Conservation (phyloP, 1,284 basidiomycete genomes). For the Porphyrellus sp. region DNA sequence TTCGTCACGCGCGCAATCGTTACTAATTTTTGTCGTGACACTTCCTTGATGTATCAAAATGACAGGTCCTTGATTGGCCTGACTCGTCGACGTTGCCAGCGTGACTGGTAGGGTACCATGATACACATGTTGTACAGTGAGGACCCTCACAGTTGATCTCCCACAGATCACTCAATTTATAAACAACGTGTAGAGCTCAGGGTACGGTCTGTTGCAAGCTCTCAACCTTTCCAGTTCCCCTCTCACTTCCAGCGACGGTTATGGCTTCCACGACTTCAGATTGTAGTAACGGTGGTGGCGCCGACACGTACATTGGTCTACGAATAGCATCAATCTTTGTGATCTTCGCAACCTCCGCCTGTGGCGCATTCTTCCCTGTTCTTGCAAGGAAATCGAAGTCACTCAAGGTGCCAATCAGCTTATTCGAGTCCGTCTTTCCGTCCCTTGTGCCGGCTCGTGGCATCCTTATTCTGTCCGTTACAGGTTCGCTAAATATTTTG, state of each 20-base stretch:
- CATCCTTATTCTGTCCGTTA: conserved; percentile 11
- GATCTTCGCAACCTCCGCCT: conserved; percentile 67
- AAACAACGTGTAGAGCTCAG: background rate
- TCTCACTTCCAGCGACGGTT: background rate
- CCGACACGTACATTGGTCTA: conserved; percentile 42
- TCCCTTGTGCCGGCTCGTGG: background rate
- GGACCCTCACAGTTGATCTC: conserved; percentile 30
- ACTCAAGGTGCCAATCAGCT: conserved; percentile 57
- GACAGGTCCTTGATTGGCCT: background rate
- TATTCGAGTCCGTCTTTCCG: conserved; percentile 67
- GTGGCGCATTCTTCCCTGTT: conserved; percentile 82
- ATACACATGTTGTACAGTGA: conserved; percentile 5
- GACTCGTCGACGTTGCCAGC: background rate
- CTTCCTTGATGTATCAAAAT: background rate
- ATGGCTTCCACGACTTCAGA: conserved; percentile 25
- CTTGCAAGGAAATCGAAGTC: conserved; percentile 59
- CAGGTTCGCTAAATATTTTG: conserved; percentile 95
- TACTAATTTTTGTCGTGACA: background rate
- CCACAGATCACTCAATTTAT: conserved; percentile 13
- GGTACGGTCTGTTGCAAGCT: background rate
- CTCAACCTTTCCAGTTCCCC: background rate
- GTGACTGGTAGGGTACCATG: conserved; percentile 27
- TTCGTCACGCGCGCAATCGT: background rate
- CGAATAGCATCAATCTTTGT: conserved; percentile 88
- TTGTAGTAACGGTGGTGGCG: conserved; percentile 39